phyloP scores from a whole-genome alignment of 1,284 basidiomycete genomes.

The Pascua guehoae region DNA sequence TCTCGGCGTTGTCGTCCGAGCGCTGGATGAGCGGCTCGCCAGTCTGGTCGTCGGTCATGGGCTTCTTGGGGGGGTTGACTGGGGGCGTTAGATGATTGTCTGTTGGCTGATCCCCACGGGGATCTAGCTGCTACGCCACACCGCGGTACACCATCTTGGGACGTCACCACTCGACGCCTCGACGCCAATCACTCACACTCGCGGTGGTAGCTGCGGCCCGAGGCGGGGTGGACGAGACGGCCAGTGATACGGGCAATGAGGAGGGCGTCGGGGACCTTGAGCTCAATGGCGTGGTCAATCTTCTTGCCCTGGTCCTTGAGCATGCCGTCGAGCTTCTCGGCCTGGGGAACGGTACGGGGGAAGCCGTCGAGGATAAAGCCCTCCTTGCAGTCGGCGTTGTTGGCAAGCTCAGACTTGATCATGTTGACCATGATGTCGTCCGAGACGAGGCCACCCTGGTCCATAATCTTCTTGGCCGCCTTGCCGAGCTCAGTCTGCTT shows the following conservation, averaged over 20 bases:
- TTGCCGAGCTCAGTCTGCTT: slow-evolving; percentile 83
- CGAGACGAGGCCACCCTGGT: slow-evolving; percentile 84
- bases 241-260: slow-evolving; percentile 97
- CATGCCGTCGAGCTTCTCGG: slow-evolving; percentile 94
- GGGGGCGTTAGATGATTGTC: slow-evolving; percentile 1
- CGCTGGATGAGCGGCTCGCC: slow-evolving; percentile 93
- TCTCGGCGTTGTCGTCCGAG: slow-evolving; percentile 90
- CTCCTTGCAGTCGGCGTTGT: slow-evolving; percentile 86
- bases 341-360: slow-evolving; percentile 96
- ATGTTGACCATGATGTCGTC: slow-evolving; percentile 98
- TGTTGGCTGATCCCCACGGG: background rate
- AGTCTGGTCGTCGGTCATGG: slow-evolving; percentile 87
- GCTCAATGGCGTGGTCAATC: slow-evolving; percentile 86
- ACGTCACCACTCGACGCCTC: background rate
- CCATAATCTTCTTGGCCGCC: slow-evolving; percentile 97
- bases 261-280: slow-evolving; percentile 88
- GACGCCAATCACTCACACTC: slow-evolving; percentile 85
- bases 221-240: slow-evolving; percentile 83
- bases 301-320: slow-evolving; percentile 74
- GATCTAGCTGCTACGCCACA: background rate
- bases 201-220: slow-evolving; percentile 88
- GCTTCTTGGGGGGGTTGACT: slow-evolving; percentile 89
- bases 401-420: slow-evolving; percentile 94
- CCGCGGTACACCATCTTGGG: too few species aligned
- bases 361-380: slow-evolving; percentile 99